phyloP scores from a whole-genome alignment of 768 basidiomycete species.

The Mycena vitilis region DNA sequence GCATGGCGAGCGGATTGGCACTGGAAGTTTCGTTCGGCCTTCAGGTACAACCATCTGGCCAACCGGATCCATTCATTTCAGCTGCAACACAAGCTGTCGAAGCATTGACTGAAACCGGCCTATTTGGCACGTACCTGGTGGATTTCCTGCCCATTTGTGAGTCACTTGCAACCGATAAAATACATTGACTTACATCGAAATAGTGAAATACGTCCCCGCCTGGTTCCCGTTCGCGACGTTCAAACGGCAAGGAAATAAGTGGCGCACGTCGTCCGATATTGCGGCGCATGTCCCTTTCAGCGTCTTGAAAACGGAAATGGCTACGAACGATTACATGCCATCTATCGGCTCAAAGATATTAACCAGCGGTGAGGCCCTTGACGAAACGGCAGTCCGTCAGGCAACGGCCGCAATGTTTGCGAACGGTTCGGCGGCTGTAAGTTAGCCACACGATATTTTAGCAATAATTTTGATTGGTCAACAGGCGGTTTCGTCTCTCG shows the following conservation, averaged over 20 bases:
- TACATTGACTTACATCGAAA: neutral
- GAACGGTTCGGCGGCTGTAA: slow-evolving; percentile 29
- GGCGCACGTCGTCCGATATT: slow-evolving; percentile 28
- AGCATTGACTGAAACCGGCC: slow-evolving; percentile 30
- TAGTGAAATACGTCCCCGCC: slow-evolving; percentile 29
- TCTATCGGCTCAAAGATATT: slow-evolving; percentile 27
- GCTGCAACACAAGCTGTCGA: slow-evolving; percentile 36
- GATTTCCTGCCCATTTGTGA: slow-evolving; percentile 37
- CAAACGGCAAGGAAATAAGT: slow-evolving; percentile 22
- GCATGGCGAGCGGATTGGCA: slow-evolving; percentile 33
- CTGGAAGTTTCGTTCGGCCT: slow-evolving; percentile 37
- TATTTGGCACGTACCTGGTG: slow-evolving; percentile 38
- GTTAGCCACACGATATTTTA: neutral
- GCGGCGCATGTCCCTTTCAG: slow-evolving; percentile 27
- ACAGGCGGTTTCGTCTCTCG: slow-evolving; percentile 27
- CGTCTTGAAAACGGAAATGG: slow-evolving; percentile 19
- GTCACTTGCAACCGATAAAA: neutral
- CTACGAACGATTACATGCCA: slow-evolving; percentile 20
- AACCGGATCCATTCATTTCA: slow-evolving; percentile 37
- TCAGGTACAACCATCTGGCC: slow-evolving; percentile 36
- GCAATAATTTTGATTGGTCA: neutral
- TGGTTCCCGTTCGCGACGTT: slow-evolving; percentile 29
- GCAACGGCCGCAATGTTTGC: slow-evolving; percentile 30
- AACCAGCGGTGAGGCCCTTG: neutral
- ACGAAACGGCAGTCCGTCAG: slow-evolving; percentile 27